phyloP scores from a whole-genome alignment of 2,329 filamentous ascomycete species.

The Fusarium kyushuense region DNA sequence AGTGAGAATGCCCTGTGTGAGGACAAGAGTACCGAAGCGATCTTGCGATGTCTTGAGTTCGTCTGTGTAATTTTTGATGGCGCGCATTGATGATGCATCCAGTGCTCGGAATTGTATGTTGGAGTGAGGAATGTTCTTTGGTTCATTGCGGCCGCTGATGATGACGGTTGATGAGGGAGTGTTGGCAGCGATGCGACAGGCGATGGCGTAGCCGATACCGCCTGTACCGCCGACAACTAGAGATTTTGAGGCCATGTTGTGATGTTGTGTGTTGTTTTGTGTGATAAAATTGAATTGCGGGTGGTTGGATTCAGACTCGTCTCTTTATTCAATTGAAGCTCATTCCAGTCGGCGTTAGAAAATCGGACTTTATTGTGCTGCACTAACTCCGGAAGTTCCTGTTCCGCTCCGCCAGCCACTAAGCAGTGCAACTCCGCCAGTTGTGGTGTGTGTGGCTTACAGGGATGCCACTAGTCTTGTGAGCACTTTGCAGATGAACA shows the following conservation, averaged over 20 bases:
- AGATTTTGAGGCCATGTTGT: slow-evolving; percentile 44
- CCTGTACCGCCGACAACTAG: slow-evolving; percentile 54
- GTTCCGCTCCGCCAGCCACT: slow-evolving; percentile 11
- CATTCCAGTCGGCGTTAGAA: background rate
- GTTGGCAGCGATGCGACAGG: slow-evolving; percentile 50
- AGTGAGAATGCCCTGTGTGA: slow-evolving; percentile 56
- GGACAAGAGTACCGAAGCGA: slow-evolving; percentile 54
- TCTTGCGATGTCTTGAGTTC: slow-evolving; percentile 39
- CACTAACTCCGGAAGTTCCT: slow-evolving; percentile 11
- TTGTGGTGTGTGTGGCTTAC: background rate
- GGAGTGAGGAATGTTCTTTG: slow-evolving; percentile 46
- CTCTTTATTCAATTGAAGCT: slow-evolving; percentile 4
- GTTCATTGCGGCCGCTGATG: slow-evolving; percentile 52
- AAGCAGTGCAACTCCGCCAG: slow-evolving; percentile 4
- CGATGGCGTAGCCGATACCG: slow-evolving; percentile 54
- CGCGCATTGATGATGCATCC: slow-evolving; percentile 52
- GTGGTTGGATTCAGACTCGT: background rate
- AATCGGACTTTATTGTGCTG: background rate
- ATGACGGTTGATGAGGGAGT: slow-evolving; percentile 47
- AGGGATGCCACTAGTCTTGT: background rate
- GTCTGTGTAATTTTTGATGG: slow-evolving; percentile 52
- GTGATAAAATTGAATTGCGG: background rate
- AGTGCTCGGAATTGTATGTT: slow-evolving; percentile 52
- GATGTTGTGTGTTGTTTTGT: background rate
- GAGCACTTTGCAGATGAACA: background rate